Conservation (phyloP, 805 yeast species). For the Kluyveromyces aestuarii region DNA sequence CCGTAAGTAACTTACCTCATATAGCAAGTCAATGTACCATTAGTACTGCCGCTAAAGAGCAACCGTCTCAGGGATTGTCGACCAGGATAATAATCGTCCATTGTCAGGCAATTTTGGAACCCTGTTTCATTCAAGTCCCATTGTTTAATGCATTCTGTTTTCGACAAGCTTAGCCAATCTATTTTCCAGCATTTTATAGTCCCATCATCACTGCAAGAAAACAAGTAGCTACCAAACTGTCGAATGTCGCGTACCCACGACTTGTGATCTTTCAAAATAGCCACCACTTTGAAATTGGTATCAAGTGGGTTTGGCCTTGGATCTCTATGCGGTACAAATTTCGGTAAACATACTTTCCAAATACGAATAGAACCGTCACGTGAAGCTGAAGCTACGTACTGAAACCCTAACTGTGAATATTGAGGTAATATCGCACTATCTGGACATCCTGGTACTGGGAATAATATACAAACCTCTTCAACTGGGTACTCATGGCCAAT, state of each 20-base stretch:
- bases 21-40: slow-evolving; percentile 17
- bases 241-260: slow-evolving; percentile 75
- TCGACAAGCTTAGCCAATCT: slow-evolving; percentile 3
- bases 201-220: slow-evolving; percentile 74
- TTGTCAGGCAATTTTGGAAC: slow-evolving; percentile 52
- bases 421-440: slow-evolving; percentile 10
- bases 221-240: slow-evolving; percentile 70
- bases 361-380: slow-evolving; percentile 66
- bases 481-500: slow-evolving; percentile 79
- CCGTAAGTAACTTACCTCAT: slow-evolving; percentile 7
- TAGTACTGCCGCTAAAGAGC: slow-evolving; percentile 17
- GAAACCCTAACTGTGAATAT: slow-evolving; percentile 42
- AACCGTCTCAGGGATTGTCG: slow-evolving; percentile 12
- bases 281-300: slow-evolving; percentile 51
- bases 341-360: slow-evolving; percentile 72
- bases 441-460: slow-evolving; percentile 41
- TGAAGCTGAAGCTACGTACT: slow-evolving; percentile 69
- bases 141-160: slow-evolving; percentile 34
- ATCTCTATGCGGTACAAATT: slow-evolving; percentile 41
- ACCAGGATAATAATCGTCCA: slow-evolving; percentile 14
- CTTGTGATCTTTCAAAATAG: slow-evolving; percentile 61
- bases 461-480: slow-evolving; percentile 54
- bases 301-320: slow-evolving; percentile 47
- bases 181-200: slow-evolving; percentile 73
- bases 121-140: slow-evolving; percentile 60